Percentiles rank a stretch among this genome's conserved stretches.
These are phyloP conservation scores for Rhododendron kiyosumense DNA, from an alignment of 148 eudicot species.

Conservation along the genomic window DNA sequence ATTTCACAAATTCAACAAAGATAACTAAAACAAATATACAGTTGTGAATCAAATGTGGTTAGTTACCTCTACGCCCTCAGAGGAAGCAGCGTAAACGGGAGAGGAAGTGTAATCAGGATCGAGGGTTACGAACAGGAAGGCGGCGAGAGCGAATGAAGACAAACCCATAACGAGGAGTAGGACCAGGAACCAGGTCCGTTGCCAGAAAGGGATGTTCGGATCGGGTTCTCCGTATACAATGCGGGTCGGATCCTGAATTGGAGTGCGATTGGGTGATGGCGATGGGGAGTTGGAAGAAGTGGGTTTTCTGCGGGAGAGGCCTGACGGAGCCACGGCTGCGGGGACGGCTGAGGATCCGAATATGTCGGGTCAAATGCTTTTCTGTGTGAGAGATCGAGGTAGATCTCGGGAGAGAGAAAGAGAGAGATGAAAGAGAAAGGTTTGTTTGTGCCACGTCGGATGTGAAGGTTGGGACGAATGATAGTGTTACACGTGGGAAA, in stretches of 20 bases:
- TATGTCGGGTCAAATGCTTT: background rate
- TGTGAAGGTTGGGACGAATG: background rate
- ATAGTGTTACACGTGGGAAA: background rate
- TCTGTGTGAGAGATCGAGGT: background rate
- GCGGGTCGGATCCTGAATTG: slow-evolving; percentile 29
- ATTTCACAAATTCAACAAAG: background rate
- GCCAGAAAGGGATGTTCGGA: slow-evolving; percentile 61
- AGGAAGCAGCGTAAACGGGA: slow-evolving; percentile 41
- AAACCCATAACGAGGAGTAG: slow-evolving; percentile 61
- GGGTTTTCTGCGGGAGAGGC: slow-evolving; percentile 52
- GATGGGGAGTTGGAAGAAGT: slow-evolving; percentile 21
- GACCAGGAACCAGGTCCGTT: slow-evolving; percentile 62
- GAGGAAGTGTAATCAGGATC: slow-evolving; percentile 42
- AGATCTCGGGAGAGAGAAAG: background rate
- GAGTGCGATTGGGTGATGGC: slow-evolving; percentile 17
- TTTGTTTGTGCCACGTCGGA: background rate
- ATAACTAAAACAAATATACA: background rate
- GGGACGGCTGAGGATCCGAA: slow-evolving; percentile 6
- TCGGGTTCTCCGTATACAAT: slow-evolving; percentile 46
- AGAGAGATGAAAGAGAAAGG: background rate
- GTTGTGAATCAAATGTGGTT: background rate
- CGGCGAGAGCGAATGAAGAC: slow-evolving; percentile 58
- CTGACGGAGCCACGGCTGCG: slow-evolving; percentile 70
- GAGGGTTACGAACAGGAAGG: slow-evolving; percentile 61
- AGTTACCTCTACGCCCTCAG: slow-evolving; percentile 62